These are phyloP conservation scores for Camillea tinctor DNA, from an alignment of 2,329 filamentous ascomycete species.

Conservation along the genomic window DNA sequence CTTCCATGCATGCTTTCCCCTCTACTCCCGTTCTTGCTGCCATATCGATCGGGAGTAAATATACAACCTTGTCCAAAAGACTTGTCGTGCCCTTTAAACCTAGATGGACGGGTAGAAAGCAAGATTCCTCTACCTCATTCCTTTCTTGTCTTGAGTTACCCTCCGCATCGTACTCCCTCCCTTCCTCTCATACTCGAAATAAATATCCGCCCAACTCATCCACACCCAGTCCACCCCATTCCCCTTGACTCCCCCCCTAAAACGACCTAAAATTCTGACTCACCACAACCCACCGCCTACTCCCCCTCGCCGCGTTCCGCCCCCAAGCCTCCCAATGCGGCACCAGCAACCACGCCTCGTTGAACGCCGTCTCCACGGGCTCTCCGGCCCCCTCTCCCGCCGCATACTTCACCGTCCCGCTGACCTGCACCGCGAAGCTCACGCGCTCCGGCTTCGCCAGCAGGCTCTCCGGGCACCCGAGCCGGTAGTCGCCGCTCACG, in stretches of 20 bases:
- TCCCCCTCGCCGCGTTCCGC: slow-evolving; percentile 50
- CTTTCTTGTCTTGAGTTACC: too few species aligned
- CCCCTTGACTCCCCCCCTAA: slow-evolving; percentile 27
- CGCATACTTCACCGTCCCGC: slow-evolving; percentile 68
- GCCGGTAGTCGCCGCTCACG: slow-evolving; percentile 65
- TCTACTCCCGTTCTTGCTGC: too few species aligned
- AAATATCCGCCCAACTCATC: background rate
- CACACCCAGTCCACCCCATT: background rate
- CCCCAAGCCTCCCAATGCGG: slow-evolving; percentile 66
- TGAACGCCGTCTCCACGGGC: slow-evolving; percentile 63
- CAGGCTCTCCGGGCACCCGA: slow-evolving; percentile 52
- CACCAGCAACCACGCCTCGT: slow-evolving; percentile 77
- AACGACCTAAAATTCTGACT: slow-evolving; percentile 69
- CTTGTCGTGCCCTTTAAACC: too few species aligned
- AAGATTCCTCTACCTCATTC: too few species aligned
- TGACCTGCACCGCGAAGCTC: slow-evolving; percentile 71
- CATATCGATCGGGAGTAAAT: too few species aligned
- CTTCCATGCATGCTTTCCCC: too few species aligned
- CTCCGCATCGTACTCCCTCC: background rate
- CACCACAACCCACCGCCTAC: slow-evolving; percentile 64
- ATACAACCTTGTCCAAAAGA: too few species aligned
- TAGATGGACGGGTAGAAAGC: too few species aligned
- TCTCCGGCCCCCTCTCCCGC: slow-evolving; percentile 53
- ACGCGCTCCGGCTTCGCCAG: slow-evolving; percentile 47
- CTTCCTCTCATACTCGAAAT: background rate